A percentile compares a stretch with the other conserved stretches of the same genome.
phyloP scores from a whole-genome alignment of 768 basidiomycete species.

The Suillus hirtellus region DNA sequence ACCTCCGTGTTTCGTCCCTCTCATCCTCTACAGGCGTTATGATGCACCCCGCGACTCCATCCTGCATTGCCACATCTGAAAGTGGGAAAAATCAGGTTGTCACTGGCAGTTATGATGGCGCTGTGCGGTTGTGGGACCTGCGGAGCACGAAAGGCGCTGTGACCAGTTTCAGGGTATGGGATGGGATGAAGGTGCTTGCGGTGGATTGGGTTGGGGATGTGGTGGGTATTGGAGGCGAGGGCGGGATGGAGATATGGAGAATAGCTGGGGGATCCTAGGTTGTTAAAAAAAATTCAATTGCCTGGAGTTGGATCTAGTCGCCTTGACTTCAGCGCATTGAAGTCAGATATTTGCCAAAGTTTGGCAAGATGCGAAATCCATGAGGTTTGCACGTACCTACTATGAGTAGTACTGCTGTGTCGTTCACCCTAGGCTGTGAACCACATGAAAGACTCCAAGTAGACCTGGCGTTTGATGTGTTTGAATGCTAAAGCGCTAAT shows the following conservation, averaged over 20 bases:
- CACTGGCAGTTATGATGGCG: conserved; percentile 77
- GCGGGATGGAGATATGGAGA: conserved; percentile 66
- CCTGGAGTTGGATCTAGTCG: background rate
- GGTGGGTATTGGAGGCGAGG: conserved; percentile 62
- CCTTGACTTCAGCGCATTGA: background rate
- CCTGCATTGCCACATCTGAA: conserved; percentile 44
- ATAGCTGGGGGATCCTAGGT: conserved; percentile 35
- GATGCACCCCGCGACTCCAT: conserved; percentile 65
- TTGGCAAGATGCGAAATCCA: background rate
- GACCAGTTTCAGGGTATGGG: conserved; percentile 62
- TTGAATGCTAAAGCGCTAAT: background rate
- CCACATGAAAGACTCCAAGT: background rate
- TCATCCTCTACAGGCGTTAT: conserved; percentile 44
- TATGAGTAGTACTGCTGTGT: background rate
- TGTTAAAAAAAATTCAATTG: background rate
- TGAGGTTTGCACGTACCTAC: background rate
- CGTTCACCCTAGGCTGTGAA: background rate
- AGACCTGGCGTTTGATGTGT: background rate
- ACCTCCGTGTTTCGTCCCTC: conserved; percentile 50
- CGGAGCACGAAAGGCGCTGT: conserved; percentile 67
- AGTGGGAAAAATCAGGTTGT: conserved; percentile 51
- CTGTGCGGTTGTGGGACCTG: conserved; percentile 78
- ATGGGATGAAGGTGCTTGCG: conserved; percentile 59
- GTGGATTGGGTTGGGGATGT: conserved; percentile 60
- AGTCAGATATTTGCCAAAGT: conserved; percentile 39